These are phyloP conservation scores for Claviceps capensis DNA, from an alignment of 2,329 filamentous ascomycete genomes.

Conservation along the genomic window DNA sequence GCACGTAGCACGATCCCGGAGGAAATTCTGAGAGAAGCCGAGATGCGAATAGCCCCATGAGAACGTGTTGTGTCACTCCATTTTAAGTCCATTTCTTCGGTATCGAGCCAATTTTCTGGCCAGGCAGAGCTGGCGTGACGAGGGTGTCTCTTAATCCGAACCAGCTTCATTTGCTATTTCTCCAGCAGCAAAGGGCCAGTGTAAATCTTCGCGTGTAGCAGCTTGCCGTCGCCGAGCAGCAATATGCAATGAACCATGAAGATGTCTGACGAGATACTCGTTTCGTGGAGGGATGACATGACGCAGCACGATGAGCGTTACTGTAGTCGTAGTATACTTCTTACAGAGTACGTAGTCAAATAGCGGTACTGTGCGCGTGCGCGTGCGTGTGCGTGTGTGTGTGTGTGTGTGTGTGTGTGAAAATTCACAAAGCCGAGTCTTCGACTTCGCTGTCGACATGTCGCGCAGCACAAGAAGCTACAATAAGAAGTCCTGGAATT, in stretches of 20 bases:
- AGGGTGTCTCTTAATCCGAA: background rate
- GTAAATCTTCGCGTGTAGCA: background rate
- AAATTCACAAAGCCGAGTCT: too few species aligned
- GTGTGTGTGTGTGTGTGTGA: too few species aligned
- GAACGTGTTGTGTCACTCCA: too few species aligned
- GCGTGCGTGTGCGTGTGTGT: too few species aligned
- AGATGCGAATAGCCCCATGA: constrained; percentile 1
- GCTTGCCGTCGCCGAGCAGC: background rate
- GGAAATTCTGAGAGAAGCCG: background rate
- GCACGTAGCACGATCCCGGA: constrained; percentile 1
- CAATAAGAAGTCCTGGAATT: too few species aligned
- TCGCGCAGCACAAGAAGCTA: too few species aligned
- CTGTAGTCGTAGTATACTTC: background rate
- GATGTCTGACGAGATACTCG: background rate
- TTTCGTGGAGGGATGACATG: background rate
- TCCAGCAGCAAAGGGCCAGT: background rate
- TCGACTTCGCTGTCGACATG: too few species aligned
- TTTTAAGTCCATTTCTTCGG: background rate
- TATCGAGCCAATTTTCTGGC: background rate
- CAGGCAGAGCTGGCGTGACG: background rate
- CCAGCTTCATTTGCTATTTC: background rate
- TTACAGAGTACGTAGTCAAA: too few species aligned
- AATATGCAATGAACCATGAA: background rate
- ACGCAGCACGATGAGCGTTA: background rate
- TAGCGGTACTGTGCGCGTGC: too few species aligned